Evolutionary conservation across 2,329 filamentous ascomycete genomes (phyloP), one percentile per base, ranked within the genome.

Genomic region (Akanthomyces uredinophilus): DNA sequence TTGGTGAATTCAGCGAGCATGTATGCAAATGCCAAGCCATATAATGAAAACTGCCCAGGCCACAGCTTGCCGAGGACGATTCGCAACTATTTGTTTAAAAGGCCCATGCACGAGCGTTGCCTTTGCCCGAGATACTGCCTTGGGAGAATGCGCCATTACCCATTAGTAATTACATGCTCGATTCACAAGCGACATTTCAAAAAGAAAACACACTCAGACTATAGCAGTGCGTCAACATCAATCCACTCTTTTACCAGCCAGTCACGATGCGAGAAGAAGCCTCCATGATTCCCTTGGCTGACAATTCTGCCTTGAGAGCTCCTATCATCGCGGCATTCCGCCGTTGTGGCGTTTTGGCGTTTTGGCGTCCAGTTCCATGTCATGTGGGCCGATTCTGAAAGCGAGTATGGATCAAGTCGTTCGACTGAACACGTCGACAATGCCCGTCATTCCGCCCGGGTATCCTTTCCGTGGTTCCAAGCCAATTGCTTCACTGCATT

Each of bases 241-340:
- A 29, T 22, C 22, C 22, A 22, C 35, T 24, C 18, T 27, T 29
- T 16, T 59, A 22, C 22, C 37, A 51, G 35, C 56, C 56, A 43
- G 43, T 50, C 11, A 27, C 27, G 10, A 13, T 39, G 56, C 37
- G 5, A 41, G 16, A 32, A 20, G 47, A 24, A 32, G 24, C 24
- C 35, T 51, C 35, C 27, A 41, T 41, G 32, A 32, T 43, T 2
- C 20, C 22, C 35, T 35, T 22, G 56, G 56, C 56, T 59, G 56
- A 59, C 22, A 43, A 59, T 51, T 59, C 56, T 51, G 56, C 56
- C 55, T 50, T 50, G 56, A 59, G 10, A n/a, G 35, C 44, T 51
- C 16, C 37, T 29, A 27, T 41, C 14, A 16, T 50, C 20, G n/a
- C 10, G 37, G 52, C 14, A 32, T 57, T 20, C 53, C 53, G 44